Evolutionary conservation across 371 early-diverging fungal genomes (phyloP).

Genomic region (Mucor sp.): DNA sequence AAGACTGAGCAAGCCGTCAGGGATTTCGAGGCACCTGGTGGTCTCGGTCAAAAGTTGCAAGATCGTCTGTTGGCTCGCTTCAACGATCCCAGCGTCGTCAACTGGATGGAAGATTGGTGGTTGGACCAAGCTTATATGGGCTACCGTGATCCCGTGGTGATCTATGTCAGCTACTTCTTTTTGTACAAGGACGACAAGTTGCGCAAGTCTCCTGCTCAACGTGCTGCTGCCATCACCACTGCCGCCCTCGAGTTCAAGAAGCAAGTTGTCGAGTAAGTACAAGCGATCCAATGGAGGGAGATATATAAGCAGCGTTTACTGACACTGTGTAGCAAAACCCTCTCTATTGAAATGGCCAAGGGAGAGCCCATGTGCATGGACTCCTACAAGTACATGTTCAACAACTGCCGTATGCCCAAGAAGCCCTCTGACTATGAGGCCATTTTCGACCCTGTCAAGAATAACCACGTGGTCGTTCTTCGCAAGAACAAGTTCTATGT

Average conservation of each 20-base stretch:
- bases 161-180: constrained; percentile 86
- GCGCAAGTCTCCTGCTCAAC: constrained; percentile 72
- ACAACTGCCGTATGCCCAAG: constrained; percentile 90
- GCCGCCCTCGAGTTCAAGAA: constrained; percentile 89
- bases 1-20: constrained; percentile 70
- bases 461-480: constrained; percentile 85
- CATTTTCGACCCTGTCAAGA: constrained; percentile 73
- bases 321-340: constrained; percentile 48
- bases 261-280: constrained; percentile 63
- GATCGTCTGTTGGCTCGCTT: constrained; percentile 73
- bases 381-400: constrained; percentile 95
- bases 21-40: constrained; percentile 81
- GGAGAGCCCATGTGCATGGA: constrained; percentile 84
- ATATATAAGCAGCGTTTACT: background rate
- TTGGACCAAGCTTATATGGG: constrained; percentile 90
- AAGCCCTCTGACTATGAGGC: constrained; percentile 83
- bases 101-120: constrained; percentile 98
- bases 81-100: constrained; percentile 63
- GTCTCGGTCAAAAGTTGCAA: constrained; percentile 82
- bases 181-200: constrained; percentile 83
- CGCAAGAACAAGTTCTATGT: constrained; percentile 91
- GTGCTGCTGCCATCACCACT: constrained; percentile 90
- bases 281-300: background rate
- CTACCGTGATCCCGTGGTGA: constrained; percentile 95
- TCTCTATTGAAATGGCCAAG: constrained; percentile 86